These are phyloP conservation scores for Pterocarpus santalinus DNA, from an alignment of 306 rosid species.

Conservation along the genomic window DNA sequence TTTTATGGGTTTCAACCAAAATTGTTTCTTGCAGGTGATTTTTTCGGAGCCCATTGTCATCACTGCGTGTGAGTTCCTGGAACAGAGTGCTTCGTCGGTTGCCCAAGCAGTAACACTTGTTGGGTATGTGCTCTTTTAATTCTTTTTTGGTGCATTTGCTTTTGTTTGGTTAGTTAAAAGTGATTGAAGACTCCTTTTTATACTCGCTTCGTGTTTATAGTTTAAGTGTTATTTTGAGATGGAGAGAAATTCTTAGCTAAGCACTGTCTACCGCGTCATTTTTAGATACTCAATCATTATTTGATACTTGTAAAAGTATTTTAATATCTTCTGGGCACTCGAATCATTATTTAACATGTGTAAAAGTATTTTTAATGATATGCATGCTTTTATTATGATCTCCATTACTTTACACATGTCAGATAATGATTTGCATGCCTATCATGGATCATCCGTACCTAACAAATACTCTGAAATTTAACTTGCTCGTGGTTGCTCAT, in stretches of 20 bases:
- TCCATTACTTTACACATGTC: not conserved
- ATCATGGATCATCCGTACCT: not conserved
- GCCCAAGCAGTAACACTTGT: conserved; percentile 85
- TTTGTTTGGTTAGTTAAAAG: not conserved
- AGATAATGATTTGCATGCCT: not conserved
- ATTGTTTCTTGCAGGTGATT: conserved; percentile 65
- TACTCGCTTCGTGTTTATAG: not conserved
- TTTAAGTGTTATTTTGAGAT: not conserved
- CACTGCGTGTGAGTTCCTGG: conserved; percentile 95
- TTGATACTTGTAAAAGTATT: too few species aligned
- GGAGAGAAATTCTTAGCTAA: not conserved
- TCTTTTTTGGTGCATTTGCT: not conserved
- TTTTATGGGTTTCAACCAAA: not conserved
- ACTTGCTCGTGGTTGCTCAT: not conserved
- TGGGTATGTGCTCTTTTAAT: conserved; percentile 59
- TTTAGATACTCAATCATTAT: too few species aligned
- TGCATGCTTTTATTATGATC: not conserved
- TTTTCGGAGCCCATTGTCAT: conserved; percentile 88
- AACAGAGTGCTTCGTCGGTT: conserved; percentile 84
- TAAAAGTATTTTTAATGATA: not conserved
- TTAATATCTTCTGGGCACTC: not conserved
- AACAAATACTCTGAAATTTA: not conserved
- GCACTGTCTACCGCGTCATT: too few species aligned
- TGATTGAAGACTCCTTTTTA: not conserved
- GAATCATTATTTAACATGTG: not conserved